A percentile compares a stretch with the other conserved stretches of the same genome.
Evolutionary conservation across 148 eudicot genomes (phyloP).

Genomic region (Simmondsia chinensis): DNA sequence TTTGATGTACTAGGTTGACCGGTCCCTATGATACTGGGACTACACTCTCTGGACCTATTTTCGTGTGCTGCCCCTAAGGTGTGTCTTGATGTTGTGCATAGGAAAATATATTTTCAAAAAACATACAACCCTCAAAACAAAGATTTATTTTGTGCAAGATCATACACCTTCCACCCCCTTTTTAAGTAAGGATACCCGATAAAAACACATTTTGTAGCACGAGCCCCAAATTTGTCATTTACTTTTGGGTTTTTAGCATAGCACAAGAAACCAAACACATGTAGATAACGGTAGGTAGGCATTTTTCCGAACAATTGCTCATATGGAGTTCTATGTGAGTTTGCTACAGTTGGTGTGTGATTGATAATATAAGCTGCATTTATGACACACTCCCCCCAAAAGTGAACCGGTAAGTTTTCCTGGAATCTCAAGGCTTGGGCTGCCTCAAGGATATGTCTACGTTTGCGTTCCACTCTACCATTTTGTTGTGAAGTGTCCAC

Average conservation of each 20-base stretch:
- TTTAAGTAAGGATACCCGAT: not conserved
- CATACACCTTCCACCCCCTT: slow-evolving; percentile 1
- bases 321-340: not conserved
- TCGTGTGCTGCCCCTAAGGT: no score
- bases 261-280: slow-evolving; percentile 1
- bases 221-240: not conserved
- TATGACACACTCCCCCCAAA: no score
- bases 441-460: no score
- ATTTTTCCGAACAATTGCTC: not conserved
- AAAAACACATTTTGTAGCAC: not conserved
- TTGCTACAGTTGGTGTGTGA: no score
- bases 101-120: slow-evolving; percentile 1
- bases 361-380: no score
- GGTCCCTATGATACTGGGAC: no score
- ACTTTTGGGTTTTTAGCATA: not conserved
- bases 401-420: no score
- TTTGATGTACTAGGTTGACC: no score
- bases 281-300: not conserved
- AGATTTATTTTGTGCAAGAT: not conserved
- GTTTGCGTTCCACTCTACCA: not conserved
- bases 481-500: no score
- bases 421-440: no score
- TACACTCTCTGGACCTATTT: no score
- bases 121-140: not conserved
- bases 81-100: not conserved